Base-by-base conservation (phyloP, 495 filamentous ascomycete genomes). In the Viridothelium virens region DNA sequence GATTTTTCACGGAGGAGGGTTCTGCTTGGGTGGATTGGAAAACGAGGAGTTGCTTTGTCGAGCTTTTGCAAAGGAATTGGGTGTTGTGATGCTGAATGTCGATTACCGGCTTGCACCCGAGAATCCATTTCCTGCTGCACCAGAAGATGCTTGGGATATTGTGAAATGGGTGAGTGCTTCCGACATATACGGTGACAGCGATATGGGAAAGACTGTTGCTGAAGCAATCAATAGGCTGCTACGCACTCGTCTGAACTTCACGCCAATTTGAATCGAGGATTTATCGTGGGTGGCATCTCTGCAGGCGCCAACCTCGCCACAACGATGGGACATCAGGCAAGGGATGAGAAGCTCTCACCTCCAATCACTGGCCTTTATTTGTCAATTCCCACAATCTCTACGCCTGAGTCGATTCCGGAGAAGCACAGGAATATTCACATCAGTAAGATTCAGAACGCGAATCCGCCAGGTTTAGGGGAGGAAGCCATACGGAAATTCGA, bases 91-190 rank as follows among this genome's bases (percentile, higher is more conserved):
- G 18, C n/a, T 38, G 53, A 41, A 38, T 63, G 18, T 33, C 67
- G 63, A 39, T 37, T 12, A 56, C 18, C 36, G 66, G 34, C 73
- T 81, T 3, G 78, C 79, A 0, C 81, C 82, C 1, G 80, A 83
- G 61, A 63, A 79, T 64, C 71, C 74, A n/a, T 85, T 81, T 66
- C 82, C 82, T 0, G 73, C 74, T 1, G 71, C 77, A 25, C 66
- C 76, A 9, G 65, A 84, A 16, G 83, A 85, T 70, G 73, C 77
- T 53, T 82, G 77, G 74, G 81, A 84, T 71, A 77, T 77, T 6
- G 69, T 82, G 62, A 73, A 78, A 69, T 83, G 83, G 82, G 75
- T 82, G 65, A n/a, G 56, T 46, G 16, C 11, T 25, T 9, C 33
- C n/a, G 12, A 11, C 34, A 34, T 4, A 18, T 34, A 5, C 9